phyloP scores from a whole-genome alignment of 495 filamentous ascomycete species.

The Aspergillus sparsus region DNA sequence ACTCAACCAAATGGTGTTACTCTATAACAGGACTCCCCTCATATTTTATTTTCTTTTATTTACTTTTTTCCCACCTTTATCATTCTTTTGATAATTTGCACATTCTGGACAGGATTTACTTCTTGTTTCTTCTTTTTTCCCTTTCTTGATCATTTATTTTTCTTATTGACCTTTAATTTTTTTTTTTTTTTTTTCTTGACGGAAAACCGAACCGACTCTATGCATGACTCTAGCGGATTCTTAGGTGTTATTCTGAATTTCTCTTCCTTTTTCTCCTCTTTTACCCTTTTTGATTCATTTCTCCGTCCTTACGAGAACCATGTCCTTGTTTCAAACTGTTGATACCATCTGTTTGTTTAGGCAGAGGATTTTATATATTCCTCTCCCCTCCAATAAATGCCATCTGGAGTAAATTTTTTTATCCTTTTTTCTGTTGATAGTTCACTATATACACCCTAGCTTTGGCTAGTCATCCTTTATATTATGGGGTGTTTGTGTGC shows the following conservation, averaged over 20 bases:
- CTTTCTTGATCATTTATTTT: slow-evolving; percentile 15
- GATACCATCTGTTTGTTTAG: slow-evolving; percentile 25
- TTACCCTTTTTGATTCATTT: slow-evolving; percentile 18
- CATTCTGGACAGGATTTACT: no score
- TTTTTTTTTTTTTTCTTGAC: no score
- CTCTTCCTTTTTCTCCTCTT: slow-evolving; percentile 11
- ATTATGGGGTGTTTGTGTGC: background rate
- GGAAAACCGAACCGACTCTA: background rate
- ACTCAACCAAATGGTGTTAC: slow-evolving; percentile 44
- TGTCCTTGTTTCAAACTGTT: slow-evolving; percentile 18
- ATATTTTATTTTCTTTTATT: no score
- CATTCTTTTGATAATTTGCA: no score
- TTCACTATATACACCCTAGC: background rate
- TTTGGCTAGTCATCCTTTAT: background rate
- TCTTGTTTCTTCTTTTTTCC: no score
- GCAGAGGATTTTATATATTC: background rate
- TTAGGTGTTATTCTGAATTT: background rate
- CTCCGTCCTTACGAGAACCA: slow-evolving; percentile 20
- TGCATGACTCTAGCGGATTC: slow-evolving; percentile 13
- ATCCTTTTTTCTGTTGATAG: slow-evolving; percentile 6
- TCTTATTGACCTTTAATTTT: slow-evolving; percentile 8
- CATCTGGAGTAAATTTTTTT: slow-evolving; percentile 5
- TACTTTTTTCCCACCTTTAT: slow-evolving; percentile 11
- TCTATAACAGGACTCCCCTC: slow-evolving; percentile 13
- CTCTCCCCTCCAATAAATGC: background rate